phyloP scores from a whole-genome alignment of 2,329 filamentous ascomycete species.

The Cadophora sp. region DNA sequence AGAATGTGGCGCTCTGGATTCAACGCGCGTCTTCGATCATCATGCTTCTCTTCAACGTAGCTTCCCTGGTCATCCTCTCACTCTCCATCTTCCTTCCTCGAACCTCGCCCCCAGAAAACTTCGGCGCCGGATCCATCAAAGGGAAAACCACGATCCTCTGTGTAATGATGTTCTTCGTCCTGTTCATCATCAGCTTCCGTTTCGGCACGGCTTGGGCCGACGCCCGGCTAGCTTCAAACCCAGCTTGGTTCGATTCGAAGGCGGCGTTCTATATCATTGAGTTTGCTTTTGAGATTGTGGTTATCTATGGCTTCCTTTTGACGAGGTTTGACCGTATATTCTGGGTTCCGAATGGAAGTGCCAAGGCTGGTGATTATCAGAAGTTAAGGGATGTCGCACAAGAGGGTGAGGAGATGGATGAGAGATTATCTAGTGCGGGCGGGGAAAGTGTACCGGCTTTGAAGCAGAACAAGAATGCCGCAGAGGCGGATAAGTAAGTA shows the following conservation, averaged over 20 bases:
- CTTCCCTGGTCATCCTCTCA: neutral
- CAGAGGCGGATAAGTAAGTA: no score
- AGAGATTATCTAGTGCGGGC: neutral
- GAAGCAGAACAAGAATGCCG: neutral
- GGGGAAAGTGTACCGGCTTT: neutral
- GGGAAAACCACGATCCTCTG: conserved; percentile 55
- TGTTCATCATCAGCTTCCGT: conserved; percentile 73
- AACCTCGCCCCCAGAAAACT: neutral
- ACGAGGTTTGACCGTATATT: conserved; percentile 73
- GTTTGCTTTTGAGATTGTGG: conserved; percentile 67
- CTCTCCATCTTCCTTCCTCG: conserved; percentile 1
- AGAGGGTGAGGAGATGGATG: neutral
- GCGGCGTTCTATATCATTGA: conserved; percentile 7
- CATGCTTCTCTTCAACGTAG: neutral
- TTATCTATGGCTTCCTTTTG: conserved; percentile 68
- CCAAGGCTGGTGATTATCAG: conserved; percentile 55
- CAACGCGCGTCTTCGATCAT: neutral
- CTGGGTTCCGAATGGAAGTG: conserved; percentile 73
- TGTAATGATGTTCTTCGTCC: conserved; percentile 58
- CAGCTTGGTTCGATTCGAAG: conserved; percentile 63
- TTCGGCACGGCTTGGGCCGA: conserved; percentile 61
- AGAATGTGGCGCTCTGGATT: neutral
- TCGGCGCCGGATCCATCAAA: neutral
- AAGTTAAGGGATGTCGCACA: neutral
- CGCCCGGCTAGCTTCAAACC: conserved; percentile 53